phyloP scores from a whole-genome alignment of 1,284 basidiomycete genomes.

The Coniophora puteana region DNA sequence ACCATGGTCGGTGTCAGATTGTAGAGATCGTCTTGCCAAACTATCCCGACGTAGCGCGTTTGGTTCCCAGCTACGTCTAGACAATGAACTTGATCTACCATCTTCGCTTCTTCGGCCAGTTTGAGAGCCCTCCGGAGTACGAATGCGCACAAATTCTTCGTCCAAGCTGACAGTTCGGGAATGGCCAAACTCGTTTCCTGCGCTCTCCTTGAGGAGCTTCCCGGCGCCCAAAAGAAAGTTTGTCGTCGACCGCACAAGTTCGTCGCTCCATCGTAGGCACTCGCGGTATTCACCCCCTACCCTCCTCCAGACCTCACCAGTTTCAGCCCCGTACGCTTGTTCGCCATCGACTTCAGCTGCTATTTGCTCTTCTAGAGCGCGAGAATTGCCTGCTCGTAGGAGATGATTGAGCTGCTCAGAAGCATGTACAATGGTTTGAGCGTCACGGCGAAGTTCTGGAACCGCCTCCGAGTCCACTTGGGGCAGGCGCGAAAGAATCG shows the following conservation, averaged over 20 bases:
- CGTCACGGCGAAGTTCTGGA: slow-evolving; percentile 54
- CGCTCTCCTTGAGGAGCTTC: slow-evolving; percentile 57
- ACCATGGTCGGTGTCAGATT: too few species aligned
- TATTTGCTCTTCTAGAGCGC: slow-evolving; percentile 67
- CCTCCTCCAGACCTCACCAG: slow-evolving; percentile 52
- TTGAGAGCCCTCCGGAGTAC: slow-evolving; percentile 35
- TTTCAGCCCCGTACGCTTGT: slow-evolving; percentile 22
- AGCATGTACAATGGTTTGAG: slow-evolving; percentile 58
- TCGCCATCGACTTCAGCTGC: slow-evolving; percentile 63
- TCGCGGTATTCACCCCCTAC: slow-evolving; percentile 72
- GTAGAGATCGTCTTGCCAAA: too few species aligned
- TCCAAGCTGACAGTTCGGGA: slow-evolving; percentile 45
- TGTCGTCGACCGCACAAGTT: slow-evolving; percentile 70
- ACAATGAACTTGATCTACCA: slow-evolving; percentile 51
- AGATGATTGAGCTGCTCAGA: slow-evolving; percentile 62
- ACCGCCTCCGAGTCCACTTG: slow-evolving; percentile 36
- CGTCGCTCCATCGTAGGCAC: slow-evolving; percentile 65
- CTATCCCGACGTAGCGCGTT: too few species aligned
- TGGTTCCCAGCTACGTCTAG: slow-evolving; percentile 57
- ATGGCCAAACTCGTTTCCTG: slow-evolving; percentile 32
- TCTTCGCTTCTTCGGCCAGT: slow-evolving; percentile 41
- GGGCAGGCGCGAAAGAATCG: slow-evolving; percentile 50
- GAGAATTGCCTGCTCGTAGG: slow-evolving; percentile 48
- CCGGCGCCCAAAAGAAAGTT: slow-evolving; percentile 70
- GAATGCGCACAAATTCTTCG: slow-evolving; percentile 33